Percentiles rank a stretch among this genome's conserved stretches.
Conservation (phyloP, 352 stramenopile genomes). For the Globisporangium heterothallicum region DNA sequence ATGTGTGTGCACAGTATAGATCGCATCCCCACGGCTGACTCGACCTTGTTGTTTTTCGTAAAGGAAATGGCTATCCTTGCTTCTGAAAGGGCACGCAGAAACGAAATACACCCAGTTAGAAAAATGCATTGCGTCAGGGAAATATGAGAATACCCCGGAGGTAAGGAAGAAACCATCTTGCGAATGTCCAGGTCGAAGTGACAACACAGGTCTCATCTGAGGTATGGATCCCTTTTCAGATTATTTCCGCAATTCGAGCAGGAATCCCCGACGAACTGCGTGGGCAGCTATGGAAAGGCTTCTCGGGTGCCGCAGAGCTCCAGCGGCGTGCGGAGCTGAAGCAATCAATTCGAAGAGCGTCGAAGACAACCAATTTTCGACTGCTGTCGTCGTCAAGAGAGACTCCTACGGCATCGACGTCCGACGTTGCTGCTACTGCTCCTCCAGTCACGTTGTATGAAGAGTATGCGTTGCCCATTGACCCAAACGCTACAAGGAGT, state of each 20-base stretch:
- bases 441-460: constrained; percentile 33
- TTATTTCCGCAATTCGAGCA: constrained; percentile 66
- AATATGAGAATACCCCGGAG: constrained; percentile 59
- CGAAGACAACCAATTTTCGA: constrained; percentile 46
- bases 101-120: constrained; percentile 82
- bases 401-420: neutral
- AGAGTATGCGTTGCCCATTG: constrained; percentile 37
- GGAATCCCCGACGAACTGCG: constrained; percentile 76
- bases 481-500: constrained; percentile 28
- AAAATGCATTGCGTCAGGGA: constrained; percentile 56
- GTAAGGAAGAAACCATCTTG: constrained; percentile 16
- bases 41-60: neutral
- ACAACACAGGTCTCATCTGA: too few species aligned
- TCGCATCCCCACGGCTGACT: too few species aligned
- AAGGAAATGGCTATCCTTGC: constrained; percentile 62
- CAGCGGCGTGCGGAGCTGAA: constrained; percentile 60
- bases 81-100: constrained; percentile 71
- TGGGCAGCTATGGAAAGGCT: constrained; percentile 68
- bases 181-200: too few species aligned
- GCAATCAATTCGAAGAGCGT: constrained; percentile 35
- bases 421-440: constrained; percentile 1
- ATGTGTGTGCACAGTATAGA: too few species aligned
- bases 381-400: constrained; percentile 6
- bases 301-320: constrained; percentile 56
- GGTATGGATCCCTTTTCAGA: too few species aligned